These are phyloP conservation scores for Mrakia hoshinonis DNA, from an alignment of 768 basidiomycete species.

Conservation along the genomic window DNA sequence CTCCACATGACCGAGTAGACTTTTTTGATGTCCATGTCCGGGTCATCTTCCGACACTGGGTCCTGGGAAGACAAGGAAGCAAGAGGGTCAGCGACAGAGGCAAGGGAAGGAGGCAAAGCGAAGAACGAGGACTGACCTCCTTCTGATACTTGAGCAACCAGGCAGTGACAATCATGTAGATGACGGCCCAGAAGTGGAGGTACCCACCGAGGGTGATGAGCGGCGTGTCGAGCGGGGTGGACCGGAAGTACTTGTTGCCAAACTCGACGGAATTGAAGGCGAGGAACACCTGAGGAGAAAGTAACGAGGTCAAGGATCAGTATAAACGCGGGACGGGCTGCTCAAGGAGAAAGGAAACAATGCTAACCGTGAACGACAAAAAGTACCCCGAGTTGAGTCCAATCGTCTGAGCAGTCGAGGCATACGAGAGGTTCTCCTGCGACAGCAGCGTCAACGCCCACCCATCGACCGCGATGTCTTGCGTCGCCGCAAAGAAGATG, in stretches of 20 bases:
- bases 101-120: not conserved
- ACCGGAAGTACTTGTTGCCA: conserved; percentile 48
- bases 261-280: conserved; percentile 94
- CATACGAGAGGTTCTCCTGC: conserved; percentile 86
- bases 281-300: conserved; percentile 54
- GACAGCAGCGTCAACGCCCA: conserved; percentile 59
- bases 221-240: conserved; percentile 41
- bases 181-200: conserved; percentile 71
- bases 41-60: conserved; percentile 58
- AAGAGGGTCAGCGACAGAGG: not conserved
- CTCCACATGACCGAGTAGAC: conserved; percentile 94
- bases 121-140: conserved; percentile 53
- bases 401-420: conserved; percentile 95
- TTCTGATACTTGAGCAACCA: conserved; percentile 82
- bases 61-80: conserved; percentile 44
- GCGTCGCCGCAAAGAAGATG: conserved; percentile 91
- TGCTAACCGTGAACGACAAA: conserved; percentile 74
- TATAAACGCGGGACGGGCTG: too few relatives aligned
- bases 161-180: conserved; percentile 74
- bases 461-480: conserved; percentile 96
- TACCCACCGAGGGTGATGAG: conserved; percentile 60
- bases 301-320: too few relatives aligned
- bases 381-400: conserved; percentile 94
- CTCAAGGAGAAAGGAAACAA: too few relatives aligned
- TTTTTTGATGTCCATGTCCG: conserved; percentile 78